Evolutionary conservation across 163 green algal species (phyloP), one percentile per base, ranked within the genome.

Genomic region (Scenedesmus sp.): DNA sequence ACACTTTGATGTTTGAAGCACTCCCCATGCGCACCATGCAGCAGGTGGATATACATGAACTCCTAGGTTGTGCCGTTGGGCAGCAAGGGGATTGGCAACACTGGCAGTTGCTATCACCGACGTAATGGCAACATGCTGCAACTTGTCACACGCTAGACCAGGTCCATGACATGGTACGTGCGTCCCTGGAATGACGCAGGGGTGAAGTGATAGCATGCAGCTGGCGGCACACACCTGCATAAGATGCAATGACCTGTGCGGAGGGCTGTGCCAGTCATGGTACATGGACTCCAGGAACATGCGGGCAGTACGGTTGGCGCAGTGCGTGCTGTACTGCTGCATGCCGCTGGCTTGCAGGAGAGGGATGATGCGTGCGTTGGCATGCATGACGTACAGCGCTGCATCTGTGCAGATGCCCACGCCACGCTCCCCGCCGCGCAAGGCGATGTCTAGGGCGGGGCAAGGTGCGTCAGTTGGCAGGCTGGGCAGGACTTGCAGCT

Each of bases 261-360:
- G 18, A 4, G 42, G 26, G 40, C 40, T 84, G 42, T 88, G 35
- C 37, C 81, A 91, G 43, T 83, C 16, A 5, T 43, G 22, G 79
- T 91, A 91, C 59, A 91, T 72, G 7, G 30, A 78, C 53, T 91
- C 87, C 24, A 88, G 43, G 16, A 83, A 53, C 53, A 91, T 40
- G 16, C 87, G 78, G 16, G 86, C 86, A 33, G 79, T 91, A 42
- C 78, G n/a, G 35, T 46, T 15, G 13, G 35, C 76, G 42, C 87
- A 91, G 37, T 16, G 49, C 18, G 53, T 51, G 16, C 88, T 56
- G 79, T 91, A 91, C 76, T 46, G 51, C 73, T 65, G 10, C 81
- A 44, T 43, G 26, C 44, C 22, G 0, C 13, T 7, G 33, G 37
- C 40, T 76, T 76, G 65, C 65, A 40, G 65, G 10, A 73, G 18